Conservation (phyloP, 192 early-diverging fungal species). For the Pilaira anomala region DNA sequence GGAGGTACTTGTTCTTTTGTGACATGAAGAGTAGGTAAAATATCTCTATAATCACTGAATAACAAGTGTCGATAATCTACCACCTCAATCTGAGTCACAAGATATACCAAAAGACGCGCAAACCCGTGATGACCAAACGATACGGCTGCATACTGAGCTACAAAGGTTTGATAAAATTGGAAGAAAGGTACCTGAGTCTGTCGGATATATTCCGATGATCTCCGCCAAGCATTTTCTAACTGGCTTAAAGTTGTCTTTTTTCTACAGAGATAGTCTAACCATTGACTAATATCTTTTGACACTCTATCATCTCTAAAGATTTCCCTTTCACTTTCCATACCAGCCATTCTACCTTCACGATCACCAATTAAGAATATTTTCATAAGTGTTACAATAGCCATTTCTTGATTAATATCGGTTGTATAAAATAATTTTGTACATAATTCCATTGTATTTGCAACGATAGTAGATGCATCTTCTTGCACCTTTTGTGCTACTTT, state of each 20-base stretch:
- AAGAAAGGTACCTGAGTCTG: conserved; percentile 37
- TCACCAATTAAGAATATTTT: conserved; percentile 36
- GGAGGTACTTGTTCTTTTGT: background rate
- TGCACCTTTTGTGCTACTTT: conserved; percentile 2
- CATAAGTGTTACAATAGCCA: conserved; percentile 25
- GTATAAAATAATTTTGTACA: background rate
- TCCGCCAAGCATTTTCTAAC: conserved; percentile 30
- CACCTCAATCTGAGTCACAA: conserved; percentile 9
- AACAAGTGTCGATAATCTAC: conserved; percentile 34
- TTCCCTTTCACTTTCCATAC: conserved; percentile 23
- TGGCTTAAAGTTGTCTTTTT: background rate
- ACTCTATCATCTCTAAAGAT: conserved; percentile 29
- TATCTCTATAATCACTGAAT: conserved; percentile 29
- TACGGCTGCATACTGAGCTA: conserved; percentile 34
- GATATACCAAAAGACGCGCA: conserved; percentile 30
- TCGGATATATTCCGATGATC: conserved; percentile 31
- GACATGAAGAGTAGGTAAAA: conserved; percentile 14
- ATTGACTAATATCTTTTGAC: conserved; percentile 6
- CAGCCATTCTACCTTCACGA: conserved; percentile 22
- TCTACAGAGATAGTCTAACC: conserved; percentile 15
- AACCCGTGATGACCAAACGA: conserved; percentile 32
- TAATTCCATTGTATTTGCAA: background rate
- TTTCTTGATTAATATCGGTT: conserved; percentile 3
- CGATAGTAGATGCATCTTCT: conserved; percentile 3
- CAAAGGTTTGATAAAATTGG: conserved; percentile 39